Base-by-base conservation (phyloP, 257 asterid species). In the Jaltomata sinuosa region DNA sequence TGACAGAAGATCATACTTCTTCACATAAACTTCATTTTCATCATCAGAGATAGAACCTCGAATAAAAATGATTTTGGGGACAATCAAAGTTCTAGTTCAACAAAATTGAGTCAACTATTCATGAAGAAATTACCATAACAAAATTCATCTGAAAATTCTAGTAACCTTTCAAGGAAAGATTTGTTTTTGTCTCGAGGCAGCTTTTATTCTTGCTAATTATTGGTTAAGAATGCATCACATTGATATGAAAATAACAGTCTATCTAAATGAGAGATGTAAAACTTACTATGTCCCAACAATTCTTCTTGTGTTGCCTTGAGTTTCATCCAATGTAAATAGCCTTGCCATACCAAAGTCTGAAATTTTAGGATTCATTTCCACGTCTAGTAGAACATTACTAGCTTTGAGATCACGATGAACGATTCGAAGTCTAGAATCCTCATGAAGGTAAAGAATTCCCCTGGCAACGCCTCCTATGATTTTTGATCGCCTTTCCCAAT, bases 291-390 rank as follows among this genome's bases (percentile, higher is more conserved):
- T 57, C 65, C 65, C 65, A n/a, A 25, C 65, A 57, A 57, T 57
- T 57, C 29, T 57, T 6, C 31, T 57, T n/a, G 65, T 57, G 65
- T 3, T n/a, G 65, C 65, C 65, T 57, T 22, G 65, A 57, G 65
- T 57, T 57, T 57, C 65, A 57, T 57, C 65, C 65, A 57, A 8
- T 57, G 65, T 57, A 57, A 22, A 57, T 57, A 22, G 31, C 31
- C 65, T n/a, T n/a, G 91, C 90, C 86, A 87, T 54, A 3, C 91
- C 89, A 40, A 87, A 89, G 79, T 89, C 86, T 19, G 89, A 71
- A 18, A 87, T 89, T 53, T 89, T 89, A 3, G 91, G 84, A 10
- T 32, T 85, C 62, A n/a, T n/a, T n/a, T n/a, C n/a, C n/a, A n/a
- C n/a, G n/a, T n/a, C n/a, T n/a, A n/a, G n/a, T n/a, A n/a, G n/a